Evolutionary conservation across 2,329 filamentous ascomycete species (phyloP).

Genomic region (Penicillium sp.): DNA sequence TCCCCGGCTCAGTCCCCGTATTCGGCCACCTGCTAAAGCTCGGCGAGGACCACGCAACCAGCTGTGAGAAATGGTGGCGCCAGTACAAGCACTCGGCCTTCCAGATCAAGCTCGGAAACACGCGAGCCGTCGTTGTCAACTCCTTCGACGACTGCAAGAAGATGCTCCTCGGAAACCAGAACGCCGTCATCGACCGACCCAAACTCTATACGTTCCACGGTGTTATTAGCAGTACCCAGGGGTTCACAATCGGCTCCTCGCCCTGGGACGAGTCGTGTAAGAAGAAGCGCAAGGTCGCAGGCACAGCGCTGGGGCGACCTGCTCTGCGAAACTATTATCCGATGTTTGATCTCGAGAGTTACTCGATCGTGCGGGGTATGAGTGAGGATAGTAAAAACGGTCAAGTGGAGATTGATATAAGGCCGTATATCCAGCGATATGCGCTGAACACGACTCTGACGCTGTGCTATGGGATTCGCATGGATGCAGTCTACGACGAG

Average conservation of each 20-base stretch:
- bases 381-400: constrained; percentile 65
- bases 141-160: constrained; percentile 69
- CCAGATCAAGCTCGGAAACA: constrained; percentile 52
- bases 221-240: constrained; percentile 72
- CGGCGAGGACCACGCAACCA: constrained; percentile 58
- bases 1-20: constrained; percentile 59
- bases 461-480: constrained; percentile 75
- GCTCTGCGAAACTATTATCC: constrained; percentile 75
- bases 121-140: constrained; percentile 72
- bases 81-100: constrained; percentile 63
- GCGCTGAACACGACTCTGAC: constrained; percentile 75
- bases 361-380: constrained; percentile 70
- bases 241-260: constrained; percentile 77
- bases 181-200: constrained; percentile 73
- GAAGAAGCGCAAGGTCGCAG: constrained; percentile 71
- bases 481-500: constrained; percentile 68
- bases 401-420: constrained; percentile 65
- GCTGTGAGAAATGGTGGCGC: constrained; percentile 58
- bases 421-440: constrained; percentile 71
- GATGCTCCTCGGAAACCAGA: constrained; percentile 74
- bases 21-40: constrained; percentile 65
- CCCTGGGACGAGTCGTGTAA: constrained; percentile 80
- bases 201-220: constrained; percentile 77
- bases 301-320: constrained; percentile 72
- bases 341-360: constrained; percentile 75